A percentile compares a stretch with the other conserved stretches of the same genome.
Conservation (phyloP, 257 asterid species). For the Catharanthus roseus region DNA sequence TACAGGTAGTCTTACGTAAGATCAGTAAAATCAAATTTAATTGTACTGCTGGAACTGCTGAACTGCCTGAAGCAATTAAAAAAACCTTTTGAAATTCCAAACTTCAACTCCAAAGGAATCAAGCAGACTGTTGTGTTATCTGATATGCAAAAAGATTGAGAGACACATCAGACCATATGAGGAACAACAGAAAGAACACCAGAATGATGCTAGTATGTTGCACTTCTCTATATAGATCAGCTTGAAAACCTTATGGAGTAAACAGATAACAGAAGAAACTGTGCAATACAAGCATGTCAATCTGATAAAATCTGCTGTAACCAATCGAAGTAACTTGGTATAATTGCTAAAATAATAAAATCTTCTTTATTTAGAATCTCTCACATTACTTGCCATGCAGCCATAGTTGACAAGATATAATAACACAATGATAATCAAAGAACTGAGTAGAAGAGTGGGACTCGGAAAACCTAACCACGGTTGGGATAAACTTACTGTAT, state of each 20-base stretch:
- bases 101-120: conserved; percentile 29
- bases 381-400: not conserved
- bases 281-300: not conserved
- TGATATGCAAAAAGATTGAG: conserved; percentile 27
- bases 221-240: not conserved
- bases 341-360: not conserved
- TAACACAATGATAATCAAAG: not conserved
- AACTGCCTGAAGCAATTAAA: conserved; percentile 36
- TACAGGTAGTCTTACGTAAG: conserved; percentile 57
- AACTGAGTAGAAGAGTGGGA: not conserved
- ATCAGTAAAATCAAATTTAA: conserved; percentile 70
- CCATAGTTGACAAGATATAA: no score
- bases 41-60: conserved; percentile 37
- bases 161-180: conserved; percentile 6
- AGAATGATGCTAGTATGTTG: not conserved
- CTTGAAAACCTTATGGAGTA: not conserved
- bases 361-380: not conserved
- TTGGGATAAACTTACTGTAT: not conserved
- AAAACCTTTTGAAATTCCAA: conserved; percentile 27
- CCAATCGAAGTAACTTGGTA: not conserved
- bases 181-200: not conserved
- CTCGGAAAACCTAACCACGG: not conserved
- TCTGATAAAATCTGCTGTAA: not conserved
- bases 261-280: not conserved
- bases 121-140: conserved; percentile 33